These are phyloP conservation scores for Globisporangium irregulare DNA, from an alignment of 352 stramenopile genomes.

Conservation along the genomic window DNA sequence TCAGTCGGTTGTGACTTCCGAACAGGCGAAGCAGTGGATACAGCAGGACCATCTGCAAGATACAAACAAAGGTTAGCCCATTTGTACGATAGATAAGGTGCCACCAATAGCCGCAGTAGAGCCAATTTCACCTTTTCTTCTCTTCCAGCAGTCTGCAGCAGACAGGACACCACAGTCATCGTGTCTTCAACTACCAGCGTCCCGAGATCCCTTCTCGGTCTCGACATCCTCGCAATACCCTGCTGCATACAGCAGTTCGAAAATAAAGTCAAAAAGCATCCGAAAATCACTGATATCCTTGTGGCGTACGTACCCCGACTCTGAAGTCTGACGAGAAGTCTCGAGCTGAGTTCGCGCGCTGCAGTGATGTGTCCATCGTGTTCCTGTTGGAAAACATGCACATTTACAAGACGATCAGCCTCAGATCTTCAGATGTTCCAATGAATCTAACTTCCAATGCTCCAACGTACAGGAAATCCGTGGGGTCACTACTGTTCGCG, in stretches of 20 bases:
- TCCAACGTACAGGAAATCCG: slow-evolving; percentile 9
- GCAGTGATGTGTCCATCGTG: slow-evolving; percentile 6
- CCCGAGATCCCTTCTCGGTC: slow-evolving; percentile 42
- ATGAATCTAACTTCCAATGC: too few relatives aligned
- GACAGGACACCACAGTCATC: slow-evolving; percentile 72
- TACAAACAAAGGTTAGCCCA: background rate
- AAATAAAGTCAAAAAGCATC: background rate
- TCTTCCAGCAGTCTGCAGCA: slow-evolving; percentile 64
- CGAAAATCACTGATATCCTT: background rate
- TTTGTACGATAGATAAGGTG: background rate
- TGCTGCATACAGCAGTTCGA: background rate
- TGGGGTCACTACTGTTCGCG: slow-evolving; percentile 17
- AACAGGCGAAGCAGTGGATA: slow-evolving; percentile 65
- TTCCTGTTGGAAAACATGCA: background rate
- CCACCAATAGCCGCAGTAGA: background rate
- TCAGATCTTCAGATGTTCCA: too few relatives aligned
- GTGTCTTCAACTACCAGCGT: slow-evolving; percentile 63
- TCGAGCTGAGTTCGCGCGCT: slow-evolving; percentile 40
- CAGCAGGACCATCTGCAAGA: slow-evolving; percentile 46
- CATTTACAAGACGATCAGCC: background rate
- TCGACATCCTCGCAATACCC: slow-evolving; percentile 19
- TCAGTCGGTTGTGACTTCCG: slow-evolving; percentile 53
- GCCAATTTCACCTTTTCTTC: slow-evolving; percentile 58
- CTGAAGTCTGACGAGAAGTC: slow-evolving; percentile 37
- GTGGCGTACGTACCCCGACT: slow-evolving; percentile 19